Percentiles rank a stretch among this genome's conserved stretches.
phyloP scores from a whole-genome alignment of 1,284 basidiomycete genomes.

The Mycosarcoma maydis region DNA sequence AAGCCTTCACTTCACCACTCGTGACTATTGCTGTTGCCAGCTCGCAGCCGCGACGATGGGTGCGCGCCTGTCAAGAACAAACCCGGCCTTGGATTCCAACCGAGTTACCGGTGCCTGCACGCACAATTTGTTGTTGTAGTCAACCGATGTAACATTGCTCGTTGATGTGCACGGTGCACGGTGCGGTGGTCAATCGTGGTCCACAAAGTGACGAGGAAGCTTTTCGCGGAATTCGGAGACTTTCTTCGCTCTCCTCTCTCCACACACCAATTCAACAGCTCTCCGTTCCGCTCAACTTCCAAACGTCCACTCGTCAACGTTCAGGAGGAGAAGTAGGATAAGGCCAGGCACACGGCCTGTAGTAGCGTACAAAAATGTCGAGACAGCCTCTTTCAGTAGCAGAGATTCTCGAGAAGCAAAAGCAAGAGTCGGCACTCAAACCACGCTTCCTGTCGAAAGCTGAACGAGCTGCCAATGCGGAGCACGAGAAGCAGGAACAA shows the following conservation, averaged over 20 bases:
- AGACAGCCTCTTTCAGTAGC: conserved; percentile 56
- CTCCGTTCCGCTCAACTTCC: conserved; percentile 1
- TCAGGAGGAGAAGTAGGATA: no score
- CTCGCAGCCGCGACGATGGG: no score
- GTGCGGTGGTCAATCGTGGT: no score
- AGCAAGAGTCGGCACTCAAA: conserved; percentile 44
- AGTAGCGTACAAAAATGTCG: no score
- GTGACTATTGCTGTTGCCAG: no score
- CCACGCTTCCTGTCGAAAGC: conserved; percentile 60
- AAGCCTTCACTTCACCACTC: no score
- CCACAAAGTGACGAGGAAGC: background rate
- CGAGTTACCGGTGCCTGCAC: background rate
- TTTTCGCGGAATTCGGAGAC: conserved; percentile 3
- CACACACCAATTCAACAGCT: background rate
- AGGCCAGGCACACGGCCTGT: no score
- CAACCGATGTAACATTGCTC: background rate
- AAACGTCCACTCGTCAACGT: no score
- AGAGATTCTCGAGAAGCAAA: conserved; percentile 53
- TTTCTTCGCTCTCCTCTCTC: conserved; percentile 1
- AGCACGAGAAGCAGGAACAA: conserved; percentile 30
- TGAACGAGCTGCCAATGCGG: conserved; percentile 49
- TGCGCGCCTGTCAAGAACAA: background rate
- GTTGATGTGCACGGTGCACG: no score
- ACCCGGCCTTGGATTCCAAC: conserved; percentile 4
- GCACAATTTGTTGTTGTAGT: background rate